Conservation (phyloP, 2,329 filamentous ascomycete genomes). For the Colletotrichum sansevieriae region DNA sequence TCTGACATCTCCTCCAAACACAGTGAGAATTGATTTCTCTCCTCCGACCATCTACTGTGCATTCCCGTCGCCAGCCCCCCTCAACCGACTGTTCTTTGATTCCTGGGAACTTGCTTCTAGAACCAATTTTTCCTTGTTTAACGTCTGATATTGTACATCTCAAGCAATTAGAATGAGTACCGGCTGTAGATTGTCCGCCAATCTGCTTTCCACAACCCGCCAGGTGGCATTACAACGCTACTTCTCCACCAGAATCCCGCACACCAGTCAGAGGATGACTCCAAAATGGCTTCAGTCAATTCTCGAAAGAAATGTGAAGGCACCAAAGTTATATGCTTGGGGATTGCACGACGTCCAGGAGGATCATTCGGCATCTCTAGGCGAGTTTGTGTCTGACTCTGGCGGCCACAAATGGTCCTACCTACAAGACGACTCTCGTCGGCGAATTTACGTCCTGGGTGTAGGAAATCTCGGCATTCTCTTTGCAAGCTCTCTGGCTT, state of each 20-base stretch:
- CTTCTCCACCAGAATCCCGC: neutral
- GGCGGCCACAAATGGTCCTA: neutral
- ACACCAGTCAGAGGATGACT: constrained; percentile 12
- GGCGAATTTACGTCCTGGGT: constrained; percentile 83
- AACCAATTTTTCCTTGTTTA: too few species aligned
- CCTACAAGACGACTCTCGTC: constrained; percentile 21
- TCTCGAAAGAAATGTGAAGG: constrained; percentile 42
- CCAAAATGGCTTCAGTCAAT: constrained; percentile 50
- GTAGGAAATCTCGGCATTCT: constrained; percentile 85
- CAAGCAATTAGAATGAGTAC: neutral
- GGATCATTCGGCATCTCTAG: neutral
- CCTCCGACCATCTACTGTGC: neutral
- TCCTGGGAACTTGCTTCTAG: too few species aligned
- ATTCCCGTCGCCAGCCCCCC: too few species aligned
- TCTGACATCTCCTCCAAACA: neutral
- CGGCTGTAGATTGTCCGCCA: neutral
- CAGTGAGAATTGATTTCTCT: neutral
- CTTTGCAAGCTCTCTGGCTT: constrained; percentile 78
- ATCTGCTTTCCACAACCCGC: neutral
- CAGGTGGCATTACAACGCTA: neutral
- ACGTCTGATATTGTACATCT: neutral
- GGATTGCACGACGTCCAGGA: constrained; percentile 47
- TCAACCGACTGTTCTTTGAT: too few species aligned
- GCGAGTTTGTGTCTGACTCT: neutral
- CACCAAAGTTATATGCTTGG: constrained; percentile 56